Conservation (phyloP, 805 yeast genomes). For the Zygosaccharomyces bisporus region DNA sequence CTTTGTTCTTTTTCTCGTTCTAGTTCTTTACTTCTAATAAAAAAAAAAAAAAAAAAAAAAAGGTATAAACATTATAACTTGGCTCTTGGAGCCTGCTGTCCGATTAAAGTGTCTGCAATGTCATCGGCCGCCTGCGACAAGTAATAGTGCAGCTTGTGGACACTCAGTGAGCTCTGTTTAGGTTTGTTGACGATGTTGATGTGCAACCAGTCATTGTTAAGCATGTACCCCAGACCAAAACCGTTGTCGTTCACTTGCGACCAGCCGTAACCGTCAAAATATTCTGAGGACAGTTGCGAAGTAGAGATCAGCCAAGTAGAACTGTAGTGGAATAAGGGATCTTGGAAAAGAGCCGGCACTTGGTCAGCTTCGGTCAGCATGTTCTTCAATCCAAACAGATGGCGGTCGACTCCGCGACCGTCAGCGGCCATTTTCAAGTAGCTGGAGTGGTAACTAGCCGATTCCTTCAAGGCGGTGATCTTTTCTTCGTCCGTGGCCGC, state of each 20-base stretch:
- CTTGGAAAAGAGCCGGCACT: constrained; percentile 65
- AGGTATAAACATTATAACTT: constrained; percentile 11
- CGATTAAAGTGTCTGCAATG: constrained; percentile 56
- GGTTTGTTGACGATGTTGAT: constrained; percentile 72
- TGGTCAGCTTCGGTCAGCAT: constrained; percentile 49
- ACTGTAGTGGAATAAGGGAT: constrained; percentile 73
- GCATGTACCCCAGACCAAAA: constrained; percentile 89
- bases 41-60: no score
- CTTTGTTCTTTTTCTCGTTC: constrained; percentile 1
- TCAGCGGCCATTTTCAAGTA: constrained; percentile 74
- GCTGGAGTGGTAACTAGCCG: constrained; percentile 67
- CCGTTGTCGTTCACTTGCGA: constrained; percentile 93
- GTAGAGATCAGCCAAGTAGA: constrained; percentile 83
- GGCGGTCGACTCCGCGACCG: constrained; percentile 92
- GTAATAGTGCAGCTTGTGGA: constrained; percentile 53
- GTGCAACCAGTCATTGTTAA: constrained; percentile 79
- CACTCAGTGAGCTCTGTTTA: constrained; percentile 32
- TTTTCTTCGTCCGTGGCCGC: constrained; percentile 47
- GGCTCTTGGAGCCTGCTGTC: constrained; percentile 14
- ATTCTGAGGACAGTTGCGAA: constrained; percentile 81
- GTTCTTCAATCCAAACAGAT: constrained; percentile 81
- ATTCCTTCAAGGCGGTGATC: constrained; percentile 62
- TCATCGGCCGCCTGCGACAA: constrained; percentile 78
- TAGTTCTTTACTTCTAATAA: background rate
- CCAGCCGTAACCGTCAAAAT: constrained; percentile 92